A percentile compares a stretch with the other conserved stretches of the same genome.
Conservation (phyloP, 164 flowering plant species). For the Tetracentron sinense region DNA sequence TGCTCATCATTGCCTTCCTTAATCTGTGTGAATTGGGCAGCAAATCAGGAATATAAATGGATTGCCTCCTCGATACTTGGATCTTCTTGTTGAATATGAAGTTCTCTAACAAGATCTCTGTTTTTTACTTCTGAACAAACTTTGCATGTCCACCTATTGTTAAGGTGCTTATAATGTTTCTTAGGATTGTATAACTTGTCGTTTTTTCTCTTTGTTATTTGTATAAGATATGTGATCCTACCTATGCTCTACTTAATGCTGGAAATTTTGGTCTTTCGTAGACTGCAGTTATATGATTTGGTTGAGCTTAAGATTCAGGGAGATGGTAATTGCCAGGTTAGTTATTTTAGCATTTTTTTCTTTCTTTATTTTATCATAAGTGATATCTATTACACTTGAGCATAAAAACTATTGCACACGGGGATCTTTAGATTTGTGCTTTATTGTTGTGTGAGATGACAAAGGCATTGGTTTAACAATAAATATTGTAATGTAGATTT, state of each 20-base stretch:
- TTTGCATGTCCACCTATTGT: background rate
- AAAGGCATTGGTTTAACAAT: too few relatives aligned
- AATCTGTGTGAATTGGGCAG: background rate
- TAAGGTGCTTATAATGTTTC: background rate
- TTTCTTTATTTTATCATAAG: background rate
- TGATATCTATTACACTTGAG: too few relatives aligned
- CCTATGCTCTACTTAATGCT: slow-evolving; percentile 8
- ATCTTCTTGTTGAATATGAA: background rate
- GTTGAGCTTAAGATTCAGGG: slow-evolving; percentile 77
- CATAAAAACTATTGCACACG: too few relatives aligned
- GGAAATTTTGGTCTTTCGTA: slow-evolving; percentile 19
- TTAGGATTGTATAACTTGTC: background rate
- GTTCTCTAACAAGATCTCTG: background rate
- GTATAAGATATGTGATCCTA: slow-evolving; percentile 3
- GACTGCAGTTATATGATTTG: slow-evolving; percentile 76
- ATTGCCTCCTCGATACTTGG: background rate
- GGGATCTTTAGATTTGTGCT: too few relatives aligned
- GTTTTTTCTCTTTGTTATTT: background rate
- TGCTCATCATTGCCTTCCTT: background rate
- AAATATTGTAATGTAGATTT: too few relatives aligned
- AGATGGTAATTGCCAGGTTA: slow-evolving; percentile 94
- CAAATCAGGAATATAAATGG: background rate
- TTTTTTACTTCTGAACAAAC: background rate
- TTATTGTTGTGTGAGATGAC: background rate
- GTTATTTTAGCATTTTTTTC: slow-evolving; percentile 14